phyloP scores from a whole-genome alignment of 768 basidiomycete species.

The Tubosaeta sp. region DNA sequence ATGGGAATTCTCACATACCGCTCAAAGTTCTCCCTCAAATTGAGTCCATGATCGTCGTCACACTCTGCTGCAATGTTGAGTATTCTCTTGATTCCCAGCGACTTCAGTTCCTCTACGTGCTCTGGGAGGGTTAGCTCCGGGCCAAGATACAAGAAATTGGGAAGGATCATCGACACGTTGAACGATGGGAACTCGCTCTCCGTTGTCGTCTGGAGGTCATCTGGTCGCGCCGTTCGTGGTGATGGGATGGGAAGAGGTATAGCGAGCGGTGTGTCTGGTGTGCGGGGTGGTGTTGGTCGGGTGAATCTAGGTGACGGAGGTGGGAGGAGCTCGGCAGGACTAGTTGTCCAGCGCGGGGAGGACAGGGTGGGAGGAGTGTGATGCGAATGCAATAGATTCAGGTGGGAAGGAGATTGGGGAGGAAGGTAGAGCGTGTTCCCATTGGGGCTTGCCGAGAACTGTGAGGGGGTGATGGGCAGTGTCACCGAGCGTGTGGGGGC shows the following conservation, averaged over 20 bases:
- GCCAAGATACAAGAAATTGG: conserved; percentile 86
- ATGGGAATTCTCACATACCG: conserved; percentile 85
- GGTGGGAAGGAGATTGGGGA: conserved; percentile 54
- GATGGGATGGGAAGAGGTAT: conserved; percentile 35
- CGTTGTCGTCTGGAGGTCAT: conserved; percentile 26
- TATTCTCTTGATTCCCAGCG: conserved; percentile 79
- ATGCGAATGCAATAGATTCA: conserved; percentile 56
- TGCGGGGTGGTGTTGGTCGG: conserved; percentile 34
- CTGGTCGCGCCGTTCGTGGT: conserved; percentile 62
- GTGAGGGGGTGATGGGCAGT: conserved; percentile 42
- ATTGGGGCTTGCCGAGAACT: conserved; percentile 17
- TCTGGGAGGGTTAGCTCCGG: conserved; percentile 75
- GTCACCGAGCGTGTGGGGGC: conserved; percentile 57
- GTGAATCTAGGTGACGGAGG: conserved; percentile 23
- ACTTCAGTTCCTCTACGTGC: conserved; percentile 71
- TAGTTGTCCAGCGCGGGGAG: conserved; percentile 38
- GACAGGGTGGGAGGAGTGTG: conserved; percentile 49
- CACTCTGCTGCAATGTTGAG: conserved; percentile 92
- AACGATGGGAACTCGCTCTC: conserved; percentile 61
- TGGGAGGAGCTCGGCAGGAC: conserved; percentile 38
- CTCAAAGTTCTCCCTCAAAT: conserved; percentile 68
- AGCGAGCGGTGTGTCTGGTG: conserved; percentile 36
- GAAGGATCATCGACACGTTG: conserved; percentile 85
- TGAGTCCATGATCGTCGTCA: conserved; percentile 75
- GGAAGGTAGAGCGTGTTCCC: conserved; percentile 18